Evolutionary conservation across 2,329 filamentous ascomycete species (phyloP).

Genomic region (Coniochaeta sp.): DNA sequence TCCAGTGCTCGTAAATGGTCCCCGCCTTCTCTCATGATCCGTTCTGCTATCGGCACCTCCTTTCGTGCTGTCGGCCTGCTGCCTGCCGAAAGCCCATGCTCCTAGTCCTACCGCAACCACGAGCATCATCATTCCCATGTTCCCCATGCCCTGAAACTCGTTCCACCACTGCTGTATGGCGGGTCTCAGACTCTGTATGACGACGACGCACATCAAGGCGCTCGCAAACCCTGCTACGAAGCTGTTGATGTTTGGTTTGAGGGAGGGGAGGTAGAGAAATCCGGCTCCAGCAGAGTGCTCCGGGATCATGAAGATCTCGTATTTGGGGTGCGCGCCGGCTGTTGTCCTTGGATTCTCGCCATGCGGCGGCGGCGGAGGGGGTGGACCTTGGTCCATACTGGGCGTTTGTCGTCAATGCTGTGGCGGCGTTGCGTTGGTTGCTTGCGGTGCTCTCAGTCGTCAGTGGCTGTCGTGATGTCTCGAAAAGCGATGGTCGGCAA

Average conservation of each 20-base stretch:
- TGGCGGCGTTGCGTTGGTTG: not conserved
- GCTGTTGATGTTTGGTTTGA: slow-evolving; percentile 80
- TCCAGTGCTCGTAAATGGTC: slow-evolving; percentile 8
- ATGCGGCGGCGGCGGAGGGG: slow-evolving; percentile 82
- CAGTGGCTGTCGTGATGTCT: slow-evolving; percentile 1
- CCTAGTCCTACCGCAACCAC: slow-evolving; percentile 66
- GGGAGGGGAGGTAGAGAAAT: slow-evolving; percentile 88
- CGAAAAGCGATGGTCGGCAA: not conserved
- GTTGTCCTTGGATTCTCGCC: slow-evolving; percentile 67
- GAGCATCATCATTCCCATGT: slow-evolving; percentile 64
- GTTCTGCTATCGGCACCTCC: slow-evolving; percentile 4
- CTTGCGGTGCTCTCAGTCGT: not conserved
- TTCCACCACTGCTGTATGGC: slow-evolving; percentile 67
- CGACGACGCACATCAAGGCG: slow-evolving; percentile 62
- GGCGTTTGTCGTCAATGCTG: not conserved
- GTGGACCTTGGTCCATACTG: slow-evolving; percentile 51
- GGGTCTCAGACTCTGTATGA: slow-evolving; percentile 69
- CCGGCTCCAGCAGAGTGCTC: slow-evolving; percentile 83
- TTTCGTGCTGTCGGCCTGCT: slow-evolving; percentile 39
- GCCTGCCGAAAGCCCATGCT: slow-evolving; percentile 69
- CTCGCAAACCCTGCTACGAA: slow-evolving; percentile 81
- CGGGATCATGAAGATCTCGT: slow-evolving; percentile 95
- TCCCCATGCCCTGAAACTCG: slow-evolving; percentile 62
- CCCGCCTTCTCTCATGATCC: slow-evolving; percentile 14
- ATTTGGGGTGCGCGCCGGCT: slow-evolving; percentile 65